Conservation (phyloP, 2,329 filamentous ascomycete genomes). For the Metarhizium anisopliae region DNA sequence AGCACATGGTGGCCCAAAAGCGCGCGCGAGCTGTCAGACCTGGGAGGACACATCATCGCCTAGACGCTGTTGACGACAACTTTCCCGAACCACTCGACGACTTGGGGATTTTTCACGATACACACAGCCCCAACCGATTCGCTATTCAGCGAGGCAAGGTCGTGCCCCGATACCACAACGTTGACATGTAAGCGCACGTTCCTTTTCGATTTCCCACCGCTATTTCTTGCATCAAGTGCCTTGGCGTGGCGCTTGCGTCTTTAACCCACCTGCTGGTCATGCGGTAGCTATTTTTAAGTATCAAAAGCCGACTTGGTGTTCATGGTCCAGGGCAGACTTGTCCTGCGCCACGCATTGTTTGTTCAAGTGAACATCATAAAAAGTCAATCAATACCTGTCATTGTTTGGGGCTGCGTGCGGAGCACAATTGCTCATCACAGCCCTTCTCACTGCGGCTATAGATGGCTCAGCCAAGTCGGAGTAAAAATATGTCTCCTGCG, state of each 20-base stretch:
- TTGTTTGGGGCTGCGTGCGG: not conserved
- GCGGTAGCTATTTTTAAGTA: conserved; percentile 1
- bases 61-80: conserved; percentile 2
- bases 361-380: not conserved
- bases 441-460: not conserved
- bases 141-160: conserved; percentile 23
- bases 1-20: not conserved
- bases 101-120: conserved; percentile 15
- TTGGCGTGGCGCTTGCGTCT: not conserved
- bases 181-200: conserved; percentile 18
- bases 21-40: not conserved
- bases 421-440: not conserved
- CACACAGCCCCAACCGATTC: conserved; percentile 18
- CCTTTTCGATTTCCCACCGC: not conserved
- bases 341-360: not conserved
- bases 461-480: not conserved
- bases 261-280: not conserved
- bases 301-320: not conserved
- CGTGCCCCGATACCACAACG: conserved; percentile 16
- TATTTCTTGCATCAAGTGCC: not conserved
- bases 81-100: conserved; percentile 20
- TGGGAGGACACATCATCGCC: not conserved
- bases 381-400: not conserved
- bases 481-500: not conserved
- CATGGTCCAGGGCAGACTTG: conserved; percentile 5